phyloP scores from a whole-genome alignment of 768 basidiomycete genomes.

The Kwoniella dejecticola region DNA sequence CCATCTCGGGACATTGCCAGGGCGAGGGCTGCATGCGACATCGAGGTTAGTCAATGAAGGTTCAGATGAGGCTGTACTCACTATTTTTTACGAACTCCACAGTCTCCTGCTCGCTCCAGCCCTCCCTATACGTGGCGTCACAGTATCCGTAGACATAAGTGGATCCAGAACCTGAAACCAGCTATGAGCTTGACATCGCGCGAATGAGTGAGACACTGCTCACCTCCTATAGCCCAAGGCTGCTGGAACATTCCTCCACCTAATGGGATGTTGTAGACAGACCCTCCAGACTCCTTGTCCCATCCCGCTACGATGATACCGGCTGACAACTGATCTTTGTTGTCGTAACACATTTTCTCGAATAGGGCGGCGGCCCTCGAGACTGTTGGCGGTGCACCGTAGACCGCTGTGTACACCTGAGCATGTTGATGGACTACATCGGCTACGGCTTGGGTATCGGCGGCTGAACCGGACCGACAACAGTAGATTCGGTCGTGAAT shows the following conservation, averaged over 20 bases:
- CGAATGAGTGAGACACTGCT: conserved; percentile 30
- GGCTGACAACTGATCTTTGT: conserved; percentile 84
- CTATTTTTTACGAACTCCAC: conserved; percentile 95
- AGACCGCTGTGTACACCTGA: conserved; percentile 70
- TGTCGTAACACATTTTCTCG: conserved; percentile 85
- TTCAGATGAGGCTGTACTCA: conserved; percentile 60
- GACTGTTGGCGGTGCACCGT: conserved; percentile 72
- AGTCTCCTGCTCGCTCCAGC: conserved; percentile 86
- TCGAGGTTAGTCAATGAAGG: too few relatives aligned
- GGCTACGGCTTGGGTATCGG: conserved; percentile 93
- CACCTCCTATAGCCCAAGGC: conserved; percentile 98
- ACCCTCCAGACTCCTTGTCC: conserved; percentile 87
- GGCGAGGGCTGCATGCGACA: conserved; percentile 70
- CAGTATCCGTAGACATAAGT: conserved; percentile 99
- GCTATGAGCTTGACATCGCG: too few relatives aligned
- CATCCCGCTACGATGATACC: conserved; percentile 98
- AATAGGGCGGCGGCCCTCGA: conserved; percentile 78
- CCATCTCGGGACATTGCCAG: conserved; percentile 98
- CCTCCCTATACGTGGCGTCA: conserved; percentile 94
- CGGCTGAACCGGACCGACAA: conserved; percentile 96
- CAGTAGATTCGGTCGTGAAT: conserved; percentile 98
- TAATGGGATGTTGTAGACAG: conserved; percentile 94
- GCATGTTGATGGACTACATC: conserved; percentile 83
- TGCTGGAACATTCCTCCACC: conserved; percentile 96
- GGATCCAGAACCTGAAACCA: conserved; percentile 76